These are phyloP conservation scores for Ilyonectria robusta DNA, from an alignment of 2,329 filamentous ascomycete genomes.

Conservation along the genomic window DNA sequence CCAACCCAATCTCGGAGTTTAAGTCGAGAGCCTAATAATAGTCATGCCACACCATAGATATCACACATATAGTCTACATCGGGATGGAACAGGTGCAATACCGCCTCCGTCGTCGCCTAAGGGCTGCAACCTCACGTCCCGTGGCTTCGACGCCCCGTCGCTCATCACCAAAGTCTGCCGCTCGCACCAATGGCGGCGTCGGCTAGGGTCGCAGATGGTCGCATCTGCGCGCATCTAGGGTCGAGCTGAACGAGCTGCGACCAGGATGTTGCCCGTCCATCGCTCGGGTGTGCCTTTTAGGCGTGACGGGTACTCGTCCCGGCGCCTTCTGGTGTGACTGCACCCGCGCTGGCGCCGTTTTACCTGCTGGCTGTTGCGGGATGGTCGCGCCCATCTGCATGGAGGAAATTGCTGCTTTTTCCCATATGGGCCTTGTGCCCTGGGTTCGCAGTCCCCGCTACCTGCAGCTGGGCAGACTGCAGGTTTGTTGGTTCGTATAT, in stretches of 20 bases:
- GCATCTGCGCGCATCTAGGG: background rate
- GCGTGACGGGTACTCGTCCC: background rate
- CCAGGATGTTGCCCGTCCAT: background rate
- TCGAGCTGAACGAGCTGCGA: slow-evolving; percentile 15
- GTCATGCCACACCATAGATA: background rate
- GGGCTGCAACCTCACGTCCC: slow-evolving; percentile 1
- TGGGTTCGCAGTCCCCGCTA: background rate
- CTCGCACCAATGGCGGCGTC: background rate
- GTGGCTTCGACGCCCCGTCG: background rate
- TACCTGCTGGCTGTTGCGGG: background rate
- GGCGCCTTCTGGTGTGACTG: background rate
- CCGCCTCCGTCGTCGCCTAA: background rate
- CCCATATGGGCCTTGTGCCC: too few species aligned
- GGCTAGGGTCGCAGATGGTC: background rate
- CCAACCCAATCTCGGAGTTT: slow-evolving; percentile 21
- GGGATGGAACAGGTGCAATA: background rate
- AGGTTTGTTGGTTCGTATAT: background rate
- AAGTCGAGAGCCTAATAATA: background rate
- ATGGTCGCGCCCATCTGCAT: background rate
- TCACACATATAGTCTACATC: background rate
- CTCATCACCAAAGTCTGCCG: background rate
- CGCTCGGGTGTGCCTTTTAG: background rate
- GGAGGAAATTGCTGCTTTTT: background rate
- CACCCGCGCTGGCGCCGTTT: background rate
- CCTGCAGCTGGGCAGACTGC: background rate